phyloP scores from a whole-genome alignment of 148 eudicot species.

The Persicaria tinctoria region DNA sequence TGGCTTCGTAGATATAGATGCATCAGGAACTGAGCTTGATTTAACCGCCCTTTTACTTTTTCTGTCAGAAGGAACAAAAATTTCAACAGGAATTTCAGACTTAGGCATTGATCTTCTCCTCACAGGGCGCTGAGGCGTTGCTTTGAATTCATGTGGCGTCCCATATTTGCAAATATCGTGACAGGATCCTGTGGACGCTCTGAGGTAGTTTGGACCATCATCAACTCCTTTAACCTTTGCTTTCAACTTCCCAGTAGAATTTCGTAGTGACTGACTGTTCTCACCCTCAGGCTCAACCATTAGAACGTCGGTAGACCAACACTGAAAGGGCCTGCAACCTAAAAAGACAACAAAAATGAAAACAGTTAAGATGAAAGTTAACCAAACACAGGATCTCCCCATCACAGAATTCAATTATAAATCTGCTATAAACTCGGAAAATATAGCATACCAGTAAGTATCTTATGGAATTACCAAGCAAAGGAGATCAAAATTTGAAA shows the following conservation, averaged over 20 bases:
- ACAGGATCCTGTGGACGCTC: conserved; percentile 85
- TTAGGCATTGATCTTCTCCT: conserved; percentile 29
- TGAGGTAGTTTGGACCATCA: conserved; percentile 53
- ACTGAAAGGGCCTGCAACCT: not conserved
- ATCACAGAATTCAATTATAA: not conserved
- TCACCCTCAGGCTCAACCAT: not conserved
- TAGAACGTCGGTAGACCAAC: conserved; percentile 1
- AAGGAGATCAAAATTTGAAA: not conserved
- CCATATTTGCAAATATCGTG: conserved; percentile 81
- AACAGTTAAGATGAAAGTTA: not conserved
- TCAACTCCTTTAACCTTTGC: conserved; percentile 18
- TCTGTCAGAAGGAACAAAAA: conserved; percentile 28
- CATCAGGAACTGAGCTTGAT: conserved; percentile 3
- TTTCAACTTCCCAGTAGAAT: conserved; percentile 24
- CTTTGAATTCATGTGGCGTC: conserved; percentile 31
- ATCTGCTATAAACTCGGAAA: not conserved
- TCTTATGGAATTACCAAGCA: not conserved
- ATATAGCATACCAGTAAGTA: not conserved
- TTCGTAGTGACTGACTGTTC: conserved; percentile 1
- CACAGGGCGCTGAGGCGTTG: conserved; percentile 27
- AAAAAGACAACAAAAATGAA: not conserved
- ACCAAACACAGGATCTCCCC: not conserved
- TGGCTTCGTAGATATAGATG: conserved; percentile 7
- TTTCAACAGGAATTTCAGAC: conserved; percentile 17
- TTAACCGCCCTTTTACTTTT: conserved; percentile 15